These are phyloP conservation scores for Cylindrotheca fusiformis DNA, from an alignment of 108 stramenopile genomes.

Conservation along the genomic window DNA sequence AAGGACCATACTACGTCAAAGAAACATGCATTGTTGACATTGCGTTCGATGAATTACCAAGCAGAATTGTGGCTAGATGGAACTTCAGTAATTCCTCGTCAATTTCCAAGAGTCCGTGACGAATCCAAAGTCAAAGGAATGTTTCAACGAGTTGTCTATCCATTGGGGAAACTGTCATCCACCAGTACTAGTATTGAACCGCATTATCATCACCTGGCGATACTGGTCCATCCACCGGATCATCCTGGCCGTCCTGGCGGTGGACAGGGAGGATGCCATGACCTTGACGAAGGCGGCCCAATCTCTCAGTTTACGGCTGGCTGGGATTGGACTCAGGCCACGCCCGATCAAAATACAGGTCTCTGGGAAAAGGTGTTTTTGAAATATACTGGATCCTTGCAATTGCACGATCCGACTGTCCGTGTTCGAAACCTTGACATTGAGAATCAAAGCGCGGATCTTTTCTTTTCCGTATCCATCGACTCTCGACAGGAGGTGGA, in stretches of 20 bases:
- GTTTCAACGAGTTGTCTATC: not conserved
- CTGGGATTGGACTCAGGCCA: conserved; percentile 57
- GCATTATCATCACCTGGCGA: not conserved
- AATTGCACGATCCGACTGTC: not conserved
- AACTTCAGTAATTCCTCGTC: not conserved
- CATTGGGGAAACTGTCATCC: not conserved
- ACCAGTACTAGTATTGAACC: not conserved
- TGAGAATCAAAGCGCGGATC: not conserved
- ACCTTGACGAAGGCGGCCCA: conserved; percentile 38
- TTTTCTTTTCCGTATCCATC: not conserved
- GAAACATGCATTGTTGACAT: not conserved
- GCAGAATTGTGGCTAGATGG: not conserved
- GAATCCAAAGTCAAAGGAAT: not conserved
- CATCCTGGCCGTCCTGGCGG: not conserved
- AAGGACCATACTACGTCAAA: not conserved
- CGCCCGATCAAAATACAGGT: conserved; percentile 47
- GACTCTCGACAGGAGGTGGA: not conserved
- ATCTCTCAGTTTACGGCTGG: conserved; percentile 49
- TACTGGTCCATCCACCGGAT: not conserved
- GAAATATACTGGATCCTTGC: conserved; percentile 13
- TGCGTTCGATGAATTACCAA: not conserved
- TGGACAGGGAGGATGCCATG: conserved; percentile 54
- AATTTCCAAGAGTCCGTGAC: not conserved
- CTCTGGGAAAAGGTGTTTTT: conserved; percentile 40
- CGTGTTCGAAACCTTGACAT: not conserved